Evolutionary conservation across 2,329 filamentous ascomycete genomes (phyloP).

Genomic region (Colletotrichum tanaceti): DNA sequence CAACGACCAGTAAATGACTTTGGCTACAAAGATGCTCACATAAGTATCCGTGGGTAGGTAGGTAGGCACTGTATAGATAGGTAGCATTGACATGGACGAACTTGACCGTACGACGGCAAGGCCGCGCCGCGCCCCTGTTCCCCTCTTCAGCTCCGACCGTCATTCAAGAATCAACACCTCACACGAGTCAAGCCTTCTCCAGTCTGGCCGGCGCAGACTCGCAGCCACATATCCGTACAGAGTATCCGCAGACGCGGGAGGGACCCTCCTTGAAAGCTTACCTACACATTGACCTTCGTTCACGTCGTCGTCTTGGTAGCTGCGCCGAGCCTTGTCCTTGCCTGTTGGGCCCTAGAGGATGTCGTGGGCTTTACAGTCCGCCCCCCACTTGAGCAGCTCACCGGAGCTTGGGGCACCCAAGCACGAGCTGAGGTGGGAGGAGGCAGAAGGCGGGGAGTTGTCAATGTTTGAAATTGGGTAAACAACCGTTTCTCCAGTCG

Average conservation of each 20-base stretch:
- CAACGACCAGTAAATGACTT: not conserved
- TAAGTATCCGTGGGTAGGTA: no score
- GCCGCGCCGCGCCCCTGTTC: slow-evolving; percentile 19
- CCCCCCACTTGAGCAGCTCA: slow-evolving; percentile 2
- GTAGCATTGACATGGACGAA: not conserved
- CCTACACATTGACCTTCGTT: no score
- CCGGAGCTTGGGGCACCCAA: slow-evolving; percentile 9
- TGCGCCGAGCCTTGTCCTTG: slow-evolving; percentile 15
- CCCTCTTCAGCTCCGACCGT: slow-evolving; percentile 26
- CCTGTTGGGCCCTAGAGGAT: not conserved
- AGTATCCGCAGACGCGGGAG: no score
- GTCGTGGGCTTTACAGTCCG: not conserved
- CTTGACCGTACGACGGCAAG: slow-evolving; percentile 14
- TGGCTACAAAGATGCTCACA: slow-evolving; percentile 9
- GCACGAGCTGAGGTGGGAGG: not conserved
- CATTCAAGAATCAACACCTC: slow-evolving; percentile 28
- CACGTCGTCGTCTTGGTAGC: not conserved
- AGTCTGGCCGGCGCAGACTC: not conserved
- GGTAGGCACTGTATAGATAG: no score
- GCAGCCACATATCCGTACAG: not conserved
- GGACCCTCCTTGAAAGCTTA: slow-evolving; percentile 2
- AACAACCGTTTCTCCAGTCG: not conserved
- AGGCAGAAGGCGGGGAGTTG: no score
- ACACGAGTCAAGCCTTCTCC: slow-evolving; percentile 28
- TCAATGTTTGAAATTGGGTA: not conserved